Conservation (phyloP, 768 basidiomycete species). For the Podaxis rugospora region DNA sequence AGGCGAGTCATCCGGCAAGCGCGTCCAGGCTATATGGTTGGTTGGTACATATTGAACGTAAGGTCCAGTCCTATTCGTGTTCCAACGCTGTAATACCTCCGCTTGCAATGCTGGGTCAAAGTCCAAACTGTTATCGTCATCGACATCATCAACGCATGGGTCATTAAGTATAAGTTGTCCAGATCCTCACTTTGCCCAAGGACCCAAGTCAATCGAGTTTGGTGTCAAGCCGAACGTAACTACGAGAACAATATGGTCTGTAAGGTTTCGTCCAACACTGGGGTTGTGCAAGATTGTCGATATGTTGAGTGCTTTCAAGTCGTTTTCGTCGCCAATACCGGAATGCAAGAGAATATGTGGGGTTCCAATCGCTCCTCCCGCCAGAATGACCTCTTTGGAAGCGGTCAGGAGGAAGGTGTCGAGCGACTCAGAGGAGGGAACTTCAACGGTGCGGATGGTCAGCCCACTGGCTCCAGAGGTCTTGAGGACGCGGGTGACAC, state of each 20-base stretch:
- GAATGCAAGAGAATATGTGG: slow-evolving; percentile 17
- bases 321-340: slow-evolving; percentile 15
- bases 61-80: slow-evolving; percentile 12
- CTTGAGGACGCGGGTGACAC: slow-evolving; percentile 19
- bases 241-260: slow-evolving; percentile 18
- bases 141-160: background rate
- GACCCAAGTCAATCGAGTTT: slow-evolving; percentile 5
- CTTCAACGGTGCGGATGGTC: slow-evolving; percentile 10
- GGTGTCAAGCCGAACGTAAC: background rate
- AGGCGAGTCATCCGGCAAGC: slow-evolving; percentile 5
- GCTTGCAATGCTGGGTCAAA: background rate
- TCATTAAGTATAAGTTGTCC: background rate
- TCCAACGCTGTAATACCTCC: slow-evolving; percentile 9
- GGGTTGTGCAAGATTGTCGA: slow-evolving; percentile 21
- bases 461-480: background rate
- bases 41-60: background rate
- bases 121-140: background rate
- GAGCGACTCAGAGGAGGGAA: background rate
- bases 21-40: slow-evolving; percentile 10
- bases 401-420: slow-evolving; percentile 14
- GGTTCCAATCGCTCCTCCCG: slow-evolving; percentile 13
- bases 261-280: slow-evolving; percentile 25
- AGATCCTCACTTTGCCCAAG: slow-evolving; percentile 3
- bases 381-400: slow-evolving; percentile 17
- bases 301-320: slow-evolving; percentile 17